Base-by-base conservation (phyloP, 179 eudicot species). In the Heliamphora pulchella region DNA sequence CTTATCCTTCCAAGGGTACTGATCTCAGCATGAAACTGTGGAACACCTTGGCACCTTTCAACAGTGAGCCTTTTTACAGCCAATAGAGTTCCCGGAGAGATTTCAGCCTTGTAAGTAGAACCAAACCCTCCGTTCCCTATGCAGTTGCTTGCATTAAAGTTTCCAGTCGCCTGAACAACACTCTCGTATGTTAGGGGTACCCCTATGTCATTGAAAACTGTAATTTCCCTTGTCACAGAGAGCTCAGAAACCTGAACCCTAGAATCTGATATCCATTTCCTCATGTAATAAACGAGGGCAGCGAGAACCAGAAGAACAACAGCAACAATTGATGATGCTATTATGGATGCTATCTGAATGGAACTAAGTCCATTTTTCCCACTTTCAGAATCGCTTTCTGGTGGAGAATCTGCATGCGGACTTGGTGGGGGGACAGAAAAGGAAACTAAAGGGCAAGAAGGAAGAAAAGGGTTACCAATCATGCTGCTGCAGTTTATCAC, bases 121-220 rank as follows among this genome's bases (percentile, higher is more conserved):
- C 96, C 96, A 71, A 91, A 91, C 18, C 96, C 96, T 4, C 96
- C 96, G 79, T 82, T 81, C 5, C 96, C 96, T 15, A 91, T 91
- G 86, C 96, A 89, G 70, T 91, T 86, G 57, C 89, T 82, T 13
- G 87, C 74, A 71, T 85, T 90, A 57, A 91, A 91, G 75, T 85
- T 83, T 48, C 84, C 93, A 0, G 96, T 89, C n/a, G 96, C 92
- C 79, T 78, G 84, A 31, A 89, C 87, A 14, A 91, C 83, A 76
- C 69, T 79, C 70, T 87, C 90, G 79, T 75, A 91, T 17, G 92
- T 90, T 78, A 91, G 53, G 7, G 86, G 87, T n/a, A 86, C 87
- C 18, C 93, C 96, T 59, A 91, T 89, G 83, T 89, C 86, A 0
- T 77, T 80, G 84, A 90, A 91, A 20, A 86, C 85, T 46, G 79